phyloP scores from a whole-genome alignment of 2,329 filamentous ascomycete genomes.

The Microdochium bolleyi region DNA sequence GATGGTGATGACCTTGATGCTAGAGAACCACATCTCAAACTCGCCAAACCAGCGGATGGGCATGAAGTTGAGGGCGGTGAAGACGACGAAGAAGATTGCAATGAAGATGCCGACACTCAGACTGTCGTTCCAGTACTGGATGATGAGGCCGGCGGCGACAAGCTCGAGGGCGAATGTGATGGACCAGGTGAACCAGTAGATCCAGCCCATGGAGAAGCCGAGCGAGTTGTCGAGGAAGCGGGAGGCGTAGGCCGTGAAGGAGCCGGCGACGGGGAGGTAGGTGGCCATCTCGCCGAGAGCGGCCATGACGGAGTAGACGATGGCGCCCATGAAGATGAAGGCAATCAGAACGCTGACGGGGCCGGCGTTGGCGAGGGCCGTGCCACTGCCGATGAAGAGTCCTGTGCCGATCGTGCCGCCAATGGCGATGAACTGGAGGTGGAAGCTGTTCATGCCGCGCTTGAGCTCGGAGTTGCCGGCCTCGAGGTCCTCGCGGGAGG shows the following conservation, averaged over 20 bases:
- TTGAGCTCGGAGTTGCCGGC: conserved; percentile 20
- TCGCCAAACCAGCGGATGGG: conserved; percentile 69
- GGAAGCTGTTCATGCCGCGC: conserved; percentile 20
- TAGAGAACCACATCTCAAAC: conserved; percentile 71
- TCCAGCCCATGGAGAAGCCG: conserved; percentile 74
- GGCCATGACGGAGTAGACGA: conserved; percentile 71
- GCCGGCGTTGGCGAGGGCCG: conserved; percentile 53
- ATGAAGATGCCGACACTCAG: conserved; percentile 67
- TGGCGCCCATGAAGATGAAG: conserved; percentile 60
- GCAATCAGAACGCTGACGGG: conserved; percentile 61
- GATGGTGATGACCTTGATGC: conserved; percentile 69
- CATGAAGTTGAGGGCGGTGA: conserved; percentile 62
- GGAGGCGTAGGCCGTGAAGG: conserved; percentile 68
- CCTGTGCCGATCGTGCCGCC: conserved; percentile 64
- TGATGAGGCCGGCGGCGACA: conserved; percentile 64
- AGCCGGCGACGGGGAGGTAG: conserved; percentile 68
- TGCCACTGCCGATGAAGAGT: conserved; percentile 61
- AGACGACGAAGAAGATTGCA: conserved; percentile 62
- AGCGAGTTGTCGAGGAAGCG: conserved; percentile 63
- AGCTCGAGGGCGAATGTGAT: conserved; percentile 68
- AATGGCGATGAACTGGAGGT: conserved; percentile 27
- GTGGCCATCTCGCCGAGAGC: conserved; percentile 67
- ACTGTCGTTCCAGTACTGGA: conserved; percentile 61
- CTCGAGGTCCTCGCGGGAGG: conserved; percentile 12
- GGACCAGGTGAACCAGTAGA: conserved; percentile 73